These are phyloP conservation scores for Cymbomonas tetramitiformis DNA, from an alignment of 139 green algal genomes.

Conservation along the genomic window DNA sequence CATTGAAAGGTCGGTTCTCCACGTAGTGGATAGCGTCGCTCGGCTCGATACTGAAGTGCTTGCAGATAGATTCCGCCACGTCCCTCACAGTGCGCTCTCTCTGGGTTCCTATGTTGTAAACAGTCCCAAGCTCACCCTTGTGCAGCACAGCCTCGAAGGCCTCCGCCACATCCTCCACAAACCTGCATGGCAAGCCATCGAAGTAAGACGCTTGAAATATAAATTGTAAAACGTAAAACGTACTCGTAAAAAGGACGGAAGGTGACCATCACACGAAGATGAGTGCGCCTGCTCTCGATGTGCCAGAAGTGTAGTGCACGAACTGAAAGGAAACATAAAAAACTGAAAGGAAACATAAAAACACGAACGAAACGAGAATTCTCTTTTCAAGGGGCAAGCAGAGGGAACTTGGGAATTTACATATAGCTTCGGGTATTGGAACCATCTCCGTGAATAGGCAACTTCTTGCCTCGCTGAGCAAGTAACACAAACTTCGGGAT, in stretches of 20 bases:
- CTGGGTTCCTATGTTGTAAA: constrained; percentile 95
- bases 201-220: too few relatives aligned
- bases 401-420: too few relatives aligned
- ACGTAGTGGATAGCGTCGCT: constrained; percentile 32
- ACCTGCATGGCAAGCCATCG: too few relatives aligned
- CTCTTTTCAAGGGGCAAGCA: too few relatives aligned
- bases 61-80: constrained; percentile 48
- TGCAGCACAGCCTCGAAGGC: constrained; percentile 76
- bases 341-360: too few relatives aligned
- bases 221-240: too few relatives aligned
- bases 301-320: too few relatives aligned
- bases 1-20: constrained; percentile 38
- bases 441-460: constrained; percentile 60
- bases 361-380: too few relatives aligned
- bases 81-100: constrained; percentile 76
- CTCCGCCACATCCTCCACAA: constrained; percentile 83
- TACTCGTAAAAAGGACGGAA: too few relatives aligned
- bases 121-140: constrained; percentile 40
- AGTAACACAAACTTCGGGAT: constrained; percentile 40
- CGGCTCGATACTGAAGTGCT: constrained; percentile 35
- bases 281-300: too few relatives aligned
- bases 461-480: constrained; percentile 29
- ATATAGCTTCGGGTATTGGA: constrained; percentile 30
- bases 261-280: too few relatives aligned
- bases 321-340: too few relatives aligned